Base-by-base conservation (phyloP, 2,329 filamentous ascomycete species). In the Fusarium drepaniforme region DNA sequence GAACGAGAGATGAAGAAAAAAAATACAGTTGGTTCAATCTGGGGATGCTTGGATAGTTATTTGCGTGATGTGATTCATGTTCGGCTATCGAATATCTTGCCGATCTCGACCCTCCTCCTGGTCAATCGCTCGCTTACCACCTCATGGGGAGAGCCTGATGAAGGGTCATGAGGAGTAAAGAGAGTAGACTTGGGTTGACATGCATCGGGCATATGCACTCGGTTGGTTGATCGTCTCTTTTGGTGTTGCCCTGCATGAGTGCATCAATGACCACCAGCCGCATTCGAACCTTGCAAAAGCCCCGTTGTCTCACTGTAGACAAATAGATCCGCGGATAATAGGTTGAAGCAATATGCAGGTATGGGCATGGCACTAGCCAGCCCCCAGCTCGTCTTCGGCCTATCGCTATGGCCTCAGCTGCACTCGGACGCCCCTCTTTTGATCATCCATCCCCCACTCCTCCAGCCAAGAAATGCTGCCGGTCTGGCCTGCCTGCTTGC, bases 1-100 rank as follows among this genome's bases (percentile, higher is more conserved):
- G 60, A 33, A 56, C 51, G 51, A 56, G 51, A 56, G 51, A 56
- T 56, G 51, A 56, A 56, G 51, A 56, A 74, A 57, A 75, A 73
- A 78, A 79, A 66, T 56, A 56, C 51, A 56, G 67, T 75, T 76
- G 70, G 71, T 78, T 76, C 75, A 71, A 67, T 67, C 63, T 71
- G 30, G 37, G 73, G 61, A 60, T 72, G 56, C 40, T 21, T 63
- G 58, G 37, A n/a, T 46, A 13, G 62, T 38, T 59, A 15, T 64
- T 38, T 59, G 63, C 53, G 63, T 71, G 70, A 71, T 68, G 56
- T 70, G 56, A 71, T 53, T 70, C 49, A 71, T 53, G 53, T 57
- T 75, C 66, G 72, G 68, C 69, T 75, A 74, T 73, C 72, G 69
- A 61, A 18, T 57, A 63, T 33, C 42, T 44, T 58, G 66, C 66